Conservation (phyloP, 2,329 filamentous ascomycete species). For the Phaeosphaeriaceae sp. region DNA sequence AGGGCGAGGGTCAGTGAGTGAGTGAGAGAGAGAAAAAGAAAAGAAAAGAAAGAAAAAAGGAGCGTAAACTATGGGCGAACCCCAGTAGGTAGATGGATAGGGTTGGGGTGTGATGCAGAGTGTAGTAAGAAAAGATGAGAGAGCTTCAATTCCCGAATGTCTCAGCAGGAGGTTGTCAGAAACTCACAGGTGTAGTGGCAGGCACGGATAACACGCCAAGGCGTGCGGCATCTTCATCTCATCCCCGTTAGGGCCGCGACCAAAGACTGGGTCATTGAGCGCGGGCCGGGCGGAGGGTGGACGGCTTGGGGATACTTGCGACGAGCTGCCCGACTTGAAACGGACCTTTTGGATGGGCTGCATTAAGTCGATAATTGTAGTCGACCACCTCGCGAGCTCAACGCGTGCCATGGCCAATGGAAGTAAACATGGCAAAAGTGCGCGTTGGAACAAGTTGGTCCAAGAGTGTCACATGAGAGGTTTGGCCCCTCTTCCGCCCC, state of each 20-base stretch:
- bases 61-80: slow-evolving; percentile 13
- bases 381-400: slow-evolving; percentile 7
- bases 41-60: slow-evolving; percentile 15
- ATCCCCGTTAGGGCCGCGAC: slow-evolving; percentile 25
- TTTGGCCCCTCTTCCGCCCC: slow-evolving; percentile 11
- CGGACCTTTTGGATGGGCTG: slow-evolving; percentile 14
- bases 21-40: background rate
- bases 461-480: background rate
- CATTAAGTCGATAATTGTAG: slow-evolving; percentile 10
- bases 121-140: too few relatives aligned
- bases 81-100: background rate
- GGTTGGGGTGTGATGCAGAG: too few relatives aligned
- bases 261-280: slow-evolving; percentile 12
- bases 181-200: slow-evolving; percentile 8
- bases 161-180: too few relatives aligned
- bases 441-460: slow-evolving; percentile 1
- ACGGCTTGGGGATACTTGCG: slow-evolving; percentile 14
- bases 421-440: background rate
- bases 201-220: slow-evolving; percentile 3
- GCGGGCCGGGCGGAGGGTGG: slow-evolving; percentile 19
- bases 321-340: slow-evolving; percentile 13
- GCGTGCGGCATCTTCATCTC: slow-evolving; percentile 11
- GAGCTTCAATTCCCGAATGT: too few relatives aligned
- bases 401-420: slow-evolving; percentile 17
- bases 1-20: too few relatives aligned